phyloP scores from a whole-genome alignment of 208 protist species.

The Leishmania aethiopica region DNA sequence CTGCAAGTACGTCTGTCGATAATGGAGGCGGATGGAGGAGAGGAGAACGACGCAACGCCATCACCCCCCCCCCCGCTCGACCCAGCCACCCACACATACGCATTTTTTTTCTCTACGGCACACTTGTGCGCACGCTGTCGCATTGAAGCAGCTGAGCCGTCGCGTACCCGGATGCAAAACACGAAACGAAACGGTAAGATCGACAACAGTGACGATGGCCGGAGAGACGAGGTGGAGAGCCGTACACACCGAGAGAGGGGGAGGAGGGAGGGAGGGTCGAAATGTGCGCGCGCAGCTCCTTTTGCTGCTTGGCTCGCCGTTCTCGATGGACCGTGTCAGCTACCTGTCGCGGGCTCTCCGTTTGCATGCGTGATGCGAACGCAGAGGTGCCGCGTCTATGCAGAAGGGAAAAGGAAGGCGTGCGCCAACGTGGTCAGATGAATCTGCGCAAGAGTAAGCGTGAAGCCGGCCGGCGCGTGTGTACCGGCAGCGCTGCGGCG shows the following conservation, averaged over 20 bases:
- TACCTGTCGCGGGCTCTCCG: neutral
- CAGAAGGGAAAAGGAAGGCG: conserved; percentile 6
- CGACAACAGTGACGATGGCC: neutral
- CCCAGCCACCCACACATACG: neutral
- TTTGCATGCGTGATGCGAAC: neutral
- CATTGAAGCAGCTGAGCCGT: neutral
- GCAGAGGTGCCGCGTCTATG: neutral
- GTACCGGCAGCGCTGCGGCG: neutral
- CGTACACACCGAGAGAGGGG: neutral
- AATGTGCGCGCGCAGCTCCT: neutral
- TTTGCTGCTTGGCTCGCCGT: neutral
- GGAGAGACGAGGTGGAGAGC: neutral
- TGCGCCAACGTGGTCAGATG: neutral
- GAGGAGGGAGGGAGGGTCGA: neutral
- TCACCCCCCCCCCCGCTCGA: neutral
- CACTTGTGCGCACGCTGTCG: neutral
- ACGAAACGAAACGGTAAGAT: neutral
- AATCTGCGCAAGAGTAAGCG: neutral
- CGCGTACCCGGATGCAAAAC: neutral
- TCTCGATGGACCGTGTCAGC: neutral
- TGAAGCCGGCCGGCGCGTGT: neutral
- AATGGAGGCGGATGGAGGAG: neutral
- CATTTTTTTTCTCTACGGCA: neutral
- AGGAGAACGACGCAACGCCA: neutral
- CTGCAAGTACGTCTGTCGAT: neutral